phyloP scores from a whole-genome alignment of 345 rosid genomes.

The Salix purpurea region DNA sequence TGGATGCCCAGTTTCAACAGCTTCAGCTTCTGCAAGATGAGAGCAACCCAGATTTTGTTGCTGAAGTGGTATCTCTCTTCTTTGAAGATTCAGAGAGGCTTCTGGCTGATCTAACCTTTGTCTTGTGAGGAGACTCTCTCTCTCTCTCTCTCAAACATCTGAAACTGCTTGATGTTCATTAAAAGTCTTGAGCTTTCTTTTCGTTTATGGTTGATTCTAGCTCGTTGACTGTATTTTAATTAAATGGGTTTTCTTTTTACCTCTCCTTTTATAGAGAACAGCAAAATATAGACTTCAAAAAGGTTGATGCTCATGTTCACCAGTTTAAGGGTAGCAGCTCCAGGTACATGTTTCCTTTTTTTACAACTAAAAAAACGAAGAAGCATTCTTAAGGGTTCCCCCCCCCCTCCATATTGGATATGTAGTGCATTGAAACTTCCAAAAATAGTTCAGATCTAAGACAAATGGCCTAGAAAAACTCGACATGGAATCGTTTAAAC shows the following conservation, averaged over 20 bases:
- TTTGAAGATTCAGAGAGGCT: slow-evolving; percentile 88
- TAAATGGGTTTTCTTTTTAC: background rate
- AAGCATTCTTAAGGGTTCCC: background rate
- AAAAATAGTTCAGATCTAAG: slow-evolving; percentile 11
- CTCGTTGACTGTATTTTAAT: background rate
- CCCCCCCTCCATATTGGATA: background rate
- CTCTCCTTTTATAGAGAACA: slow-evolving; percentile 46
- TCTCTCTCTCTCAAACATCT: background rate
- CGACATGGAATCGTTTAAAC: background rate
- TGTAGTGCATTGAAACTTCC: background rate
- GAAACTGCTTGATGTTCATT: background rate
- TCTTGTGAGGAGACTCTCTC: slow-evolving; percentile 46
- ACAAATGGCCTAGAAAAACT: background rate
- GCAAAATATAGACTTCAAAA: slow-evolving; percentile 74
- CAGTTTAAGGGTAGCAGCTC: slow-evolving; percentile 98
- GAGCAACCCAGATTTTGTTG: slow-evolving; percentile 93
- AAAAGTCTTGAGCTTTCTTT: background rate
- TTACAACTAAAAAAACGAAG: no score
- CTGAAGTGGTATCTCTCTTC: slow-evolving; percentile 86
- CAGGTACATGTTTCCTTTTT: slow-evolving; percentile 43
- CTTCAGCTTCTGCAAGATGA: slow-evolving; percentile 94
- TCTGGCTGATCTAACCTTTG: slow-evolving; percentile 70
- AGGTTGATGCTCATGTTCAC: slow-evolving; percentile 84
- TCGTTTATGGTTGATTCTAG: background rate
- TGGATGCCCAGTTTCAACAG: slow-evolving; percentile 82